Base-by-base conservation (phyloP, 1,139 yeast genomes). In the Suhomyces choctaworum region DNA sequence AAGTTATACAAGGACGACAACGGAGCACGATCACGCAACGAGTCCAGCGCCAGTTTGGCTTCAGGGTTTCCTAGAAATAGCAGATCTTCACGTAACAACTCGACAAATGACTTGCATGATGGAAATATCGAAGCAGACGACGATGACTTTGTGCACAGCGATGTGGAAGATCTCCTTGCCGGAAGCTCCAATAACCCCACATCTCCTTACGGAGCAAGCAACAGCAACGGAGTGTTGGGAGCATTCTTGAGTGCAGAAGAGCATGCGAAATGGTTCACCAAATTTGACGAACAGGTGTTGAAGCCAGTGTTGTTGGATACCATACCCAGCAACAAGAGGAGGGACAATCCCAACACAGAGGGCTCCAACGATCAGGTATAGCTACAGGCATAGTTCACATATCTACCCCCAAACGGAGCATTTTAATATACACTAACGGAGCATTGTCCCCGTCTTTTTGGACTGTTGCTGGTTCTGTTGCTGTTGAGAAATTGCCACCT, bases 201-300 rank as follows among this genome's bases (percentile, higher is more conserved):
- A 3, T 13, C 37, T 3, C 25, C 27, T 17, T 25, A 31, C 12
- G 19, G 26, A 16, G 29, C 22, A 9, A 22, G 23, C 13, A 41
- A 26, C 22, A 37, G 29, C 9, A 45, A 46, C 36, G 75, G 76
- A 3, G 63, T 68, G 2, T 51, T 70, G 26, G 69, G 70, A 2
- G 66, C 73, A 4, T 64, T 70, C 40, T 52, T 70, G 26, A 74
- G 77, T 44, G 79, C 86, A 5, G 94, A 84, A 49, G 88, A 82
- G 42, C 87, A 82, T 42, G 85, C 94, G 9, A 80, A 79, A 52
- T 92, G 99, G 97, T 92, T 92, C 60, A 82, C 88, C 16, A 83
- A 80, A 50, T 87, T 92, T 57, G 99, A 92, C 57, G 96, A 92
- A 50, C 86, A 88, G 55, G 94, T 92, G n/a, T 73, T 92, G 48